Conservation (phyloP, 495 filamentous ascomycete species). For the Penicillium waksmanii region DNA sequence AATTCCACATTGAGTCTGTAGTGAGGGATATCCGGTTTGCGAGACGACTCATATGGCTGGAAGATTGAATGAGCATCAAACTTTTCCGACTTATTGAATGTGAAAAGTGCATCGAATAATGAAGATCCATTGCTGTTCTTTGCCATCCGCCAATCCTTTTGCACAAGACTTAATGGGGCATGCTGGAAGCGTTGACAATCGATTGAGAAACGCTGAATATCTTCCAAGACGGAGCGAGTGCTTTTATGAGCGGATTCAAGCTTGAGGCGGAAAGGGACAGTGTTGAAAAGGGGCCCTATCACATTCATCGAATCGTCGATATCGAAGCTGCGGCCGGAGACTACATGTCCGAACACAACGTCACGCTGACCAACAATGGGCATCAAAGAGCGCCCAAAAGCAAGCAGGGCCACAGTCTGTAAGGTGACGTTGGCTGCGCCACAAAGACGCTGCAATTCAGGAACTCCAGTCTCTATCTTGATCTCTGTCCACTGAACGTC, state of each 20-base stretch:
- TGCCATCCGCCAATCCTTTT: conserved; percentile 25
- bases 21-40: conserved; percentile 28
- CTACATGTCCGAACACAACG: conserved; percentile 31
- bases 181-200: conserved; percentile 30
- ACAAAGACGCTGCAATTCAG: background rate
- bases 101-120: conserved; percentile 54
- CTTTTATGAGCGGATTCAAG: conserved; percentile 21
- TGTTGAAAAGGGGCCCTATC: conserved; percentile 80
- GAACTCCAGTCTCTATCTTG: background rate
- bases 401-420: conserved; percentile 29
- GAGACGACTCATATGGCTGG: background rate
- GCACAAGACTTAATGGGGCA: conserved; percentile 27
- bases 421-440: conserved; percentile 23
- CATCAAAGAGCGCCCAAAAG: conserved; percentile 26
- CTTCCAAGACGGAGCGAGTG: background rate
- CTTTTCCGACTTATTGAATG: conserved; percentile 57
- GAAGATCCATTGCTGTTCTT: conserved; percentile 14
- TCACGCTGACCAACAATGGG: conserved; percentile 21
- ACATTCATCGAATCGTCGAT: conserved; percentile 29
- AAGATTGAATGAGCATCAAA: background rate
- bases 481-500: background rate
- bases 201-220: conserved; percentile 24
- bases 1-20: conserved; percentile 74
- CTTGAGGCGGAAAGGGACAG: conserved; percentile 62
- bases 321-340: conserved; percentile 12